Evolutionary conservation across 306 rosid genomes (phyloP).

Genomic region (Cicer chorassanicum): DNA sequence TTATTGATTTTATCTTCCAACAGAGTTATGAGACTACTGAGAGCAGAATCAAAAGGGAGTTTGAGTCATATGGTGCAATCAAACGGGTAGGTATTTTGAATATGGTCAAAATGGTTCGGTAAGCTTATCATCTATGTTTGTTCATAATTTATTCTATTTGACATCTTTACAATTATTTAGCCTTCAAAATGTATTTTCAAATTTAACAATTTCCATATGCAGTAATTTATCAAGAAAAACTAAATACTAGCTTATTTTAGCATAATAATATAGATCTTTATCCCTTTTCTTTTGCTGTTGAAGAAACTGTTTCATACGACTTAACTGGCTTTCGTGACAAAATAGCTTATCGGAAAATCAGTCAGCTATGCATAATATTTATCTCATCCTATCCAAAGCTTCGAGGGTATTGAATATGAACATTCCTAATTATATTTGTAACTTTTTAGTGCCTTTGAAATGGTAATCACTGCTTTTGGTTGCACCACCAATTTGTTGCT

Average conservation of each 20-base stretch:
- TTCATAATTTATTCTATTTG: background rate
- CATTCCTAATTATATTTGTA: slow-evolving; percentile 31
- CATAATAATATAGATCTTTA: background rate
- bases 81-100: slow-evolving; percentile 98
- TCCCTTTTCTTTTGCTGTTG: slow-evolving; percentile 13
- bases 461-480: slow-evolving; percentile 44
- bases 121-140: slow-evolving; percentile 66
- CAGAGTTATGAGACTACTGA: slow-evolving; percentile 97
- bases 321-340: slow-evolving; percentile 28
- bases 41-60: slow-evolving; percentile 98
- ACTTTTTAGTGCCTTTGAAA: slow-evolving; percentile 33
- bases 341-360: slow-evolving; percentile 37
- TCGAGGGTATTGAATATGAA: slow-evolving; percentile 9
- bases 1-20: slow-evolving; percentile 36
- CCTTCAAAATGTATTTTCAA: slow-evolving; percentile 21
- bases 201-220: slow-evolving; percentile 21
- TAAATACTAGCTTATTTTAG: background rate
- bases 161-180: slow-evolving; percentile 6
- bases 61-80: slow-evolving; percentile 98
- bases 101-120: slow-evolving; percentile 79
- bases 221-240: background rate
- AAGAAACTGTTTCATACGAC: slow-evolving; percentile 22
- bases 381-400: slow-evolving; percentile 31
- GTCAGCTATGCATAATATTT: slow-evolving; percentile 21
- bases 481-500: slow-evolving; percentile 43